Conservation (phyloP, 257 asterid species). For the Cruciata laevipes region DNA sequence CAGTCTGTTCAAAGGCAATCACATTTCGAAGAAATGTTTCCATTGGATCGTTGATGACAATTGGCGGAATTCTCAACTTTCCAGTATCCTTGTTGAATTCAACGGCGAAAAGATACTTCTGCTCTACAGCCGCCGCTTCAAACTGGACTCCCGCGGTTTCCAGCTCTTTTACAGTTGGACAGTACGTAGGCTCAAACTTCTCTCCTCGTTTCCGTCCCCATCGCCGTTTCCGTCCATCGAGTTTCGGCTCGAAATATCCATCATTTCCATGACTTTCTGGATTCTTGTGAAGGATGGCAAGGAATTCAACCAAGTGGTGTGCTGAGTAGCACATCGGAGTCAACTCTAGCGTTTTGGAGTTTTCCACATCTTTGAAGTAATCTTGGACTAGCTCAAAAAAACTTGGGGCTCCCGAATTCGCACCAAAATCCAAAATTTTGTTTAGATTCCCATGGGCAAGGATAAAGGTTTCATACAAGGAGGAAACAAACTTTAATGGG, state of each 20-base stretch:
- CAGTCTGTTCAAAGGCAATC: slow-evolving; percentile 28
- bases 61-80: slow-evolving; percentile 16
- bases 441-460: neutral
- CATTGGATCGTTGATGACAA: slow-evolving; percentile 16
- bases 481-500: neutral
- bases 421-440: neutral
- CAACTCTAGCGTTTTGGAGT: no score
- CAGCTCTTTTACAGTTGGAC: slow-evolving; percentile 26
- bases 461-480: neutral
- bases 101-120: slow-evolving; percentile 14
- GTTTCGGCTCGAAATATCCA: no score
- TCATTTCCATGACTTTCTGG: no score
- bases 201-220: no score
- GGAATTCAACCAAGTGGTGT: no score
- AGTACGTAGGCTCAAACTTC: slow-evolving; percentile 10
- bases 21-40: slow-evolving; percentile 25
- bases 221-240: no score
- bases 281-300: no score
- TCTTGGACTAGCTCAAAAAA: no score
- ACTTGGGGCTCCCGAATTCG: neutral
- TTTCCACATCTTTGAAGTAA: no score
- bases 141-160: slow-evolving; percentile 25
- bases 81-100: neutral
- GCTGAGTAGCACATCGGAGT: no score
- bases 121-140: neutral